A percentile compares a stretch with the other conserved stretches of the same genome.
phyloP scores from a whole-genome alignment of 169 alveolate species.

The Eimeria praecox region DNA sequence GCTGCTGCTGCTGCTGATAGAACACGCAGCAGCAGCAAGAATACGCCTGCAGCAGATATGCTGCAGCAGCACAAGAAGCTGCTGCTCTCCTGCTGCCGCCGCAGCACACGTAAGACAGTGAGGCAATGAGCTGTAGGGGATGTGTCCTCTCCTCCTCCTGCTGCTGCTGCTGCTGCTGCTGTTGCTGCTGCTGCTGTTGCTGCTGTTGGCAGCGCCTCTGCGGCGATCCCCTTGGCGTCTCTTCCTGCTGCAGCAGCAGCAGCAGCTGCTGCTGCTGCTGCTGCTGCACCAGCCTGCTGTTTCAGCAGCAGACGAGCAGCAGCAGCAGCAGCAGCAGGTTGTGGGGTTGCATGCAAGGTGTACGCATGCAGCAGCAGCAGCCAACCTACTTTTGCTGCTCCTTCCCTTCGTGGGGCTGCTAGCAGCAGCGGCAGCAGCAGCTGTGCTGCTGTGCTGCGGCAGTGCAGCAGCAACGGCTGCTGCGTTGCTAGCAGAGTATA shows the following conservation, averaged over 20 bases:
- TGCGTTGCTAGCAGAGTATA: constrained; percentile 2
- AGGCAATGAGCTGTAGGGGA: constrained; percentile 53
- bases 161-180: constrained; percentile 65
- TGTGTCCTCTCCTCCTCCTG: background rate
- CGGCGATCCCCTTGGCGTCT: background rate
- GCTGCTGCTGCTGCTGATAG: constrained; percentile 58
- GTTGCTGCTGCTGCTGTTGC: constrained; percentile 58
- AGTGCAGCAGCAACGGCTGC: constrained; percentile 48
- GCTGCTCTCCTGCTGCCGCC: constrained; percentile 34
- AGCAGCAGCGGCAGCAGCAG: constrained; percentile 25
- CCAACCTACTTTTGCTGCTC: constrained; percentile 20
- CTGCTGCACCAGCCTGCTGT: background rate
- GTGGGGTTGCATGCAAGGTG: constrained; percentile 49
- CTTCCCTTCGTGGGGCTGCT: constrained; percentile 7
- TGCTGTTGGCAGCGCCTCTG: constrained; percentile 34
- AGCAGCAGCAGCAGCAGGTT: constrained; percentile 21
- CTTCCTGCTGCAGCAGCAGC: constrained; percentile 15
- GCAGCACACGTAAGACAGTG: constrained; percentile 12
- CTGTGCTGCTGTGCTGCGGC: constrained; percentile 60
- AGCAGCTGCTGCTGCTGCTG: constrained; percentile 5
- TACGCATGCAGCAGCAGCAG: constrained; percentile 61
- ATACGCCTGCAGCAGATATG: constrained; percentile 8
- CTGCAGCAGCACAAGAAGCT: background rate
- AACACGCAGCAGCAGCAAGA: constrained; percentile 26
- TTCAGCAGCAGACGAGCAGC: background rate